Conservation (phyloP, 495 filamentous ascomycete genomes). For the Articulospora tetracladia region DNA sequence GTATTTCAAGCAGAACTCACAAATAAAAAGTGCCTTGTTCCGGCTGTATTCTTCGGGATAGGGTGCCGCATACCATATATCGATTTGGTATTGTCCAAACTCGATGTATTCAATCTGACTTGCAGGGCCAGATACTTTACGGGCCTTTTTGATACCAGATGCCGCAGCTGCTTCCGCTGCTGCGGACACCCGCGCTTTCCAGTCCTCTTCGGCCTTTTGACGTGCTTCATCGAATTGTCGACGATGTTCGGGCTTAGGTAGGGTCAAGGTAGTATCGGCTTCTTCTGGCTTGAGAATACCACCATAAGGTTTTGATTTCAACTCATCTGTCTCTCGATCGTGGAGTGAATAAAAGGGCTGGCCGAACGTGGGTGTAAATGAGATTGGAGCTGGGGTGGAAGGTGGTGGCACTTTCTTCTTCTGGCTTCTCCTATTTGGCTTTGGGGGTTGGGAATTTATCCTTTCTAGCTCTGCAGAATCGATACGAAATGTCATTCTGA, state of each 20-base stretch:
- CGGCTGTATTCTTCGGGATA: constrained; percentile 98
- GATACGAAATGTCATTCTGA: constrained; percentile 58
- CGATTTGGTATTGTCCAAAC: constrained; percentile 95
- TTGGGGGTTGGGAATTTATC: constrained; percentile 49
- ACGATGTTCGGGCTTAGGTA: constrained; percentile 75
- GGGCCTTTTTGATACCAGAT: constrained; percentile 43
- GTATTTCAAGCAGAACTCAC: constrained; percentile 98
- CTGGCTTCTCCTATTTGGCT: constrained; percentile 29
- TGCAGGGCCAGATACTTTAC: constrained; percentile 76
- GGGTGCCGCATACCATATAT: constrained; percentile 99
- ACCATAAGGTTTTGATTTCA: constrained; percentile 91
- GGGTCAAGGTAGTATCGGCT: constrained; percentile 83
- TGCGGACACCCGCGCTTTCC: constrained; percentile 60
- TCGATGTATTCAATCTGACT: constrained; percentile 99
- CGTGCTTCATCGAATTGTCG: constrained; percentile 83
- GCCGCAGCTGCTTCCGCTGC: constrained; percentile 44
- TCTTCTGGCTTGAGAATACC: constrained; percentile 87
- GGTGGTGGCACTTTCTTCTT: constrained; percentile 37
- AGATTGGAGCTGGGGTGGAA: constrained; percentile 37
- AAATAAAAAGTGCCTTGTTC: constrained; percentile 93
- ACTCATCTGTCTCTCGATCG: constrained; percentile 83
- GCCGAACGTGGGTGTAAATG: constrained; percentile 56
- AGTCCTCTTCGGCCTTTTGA: constrained; percentile 85
- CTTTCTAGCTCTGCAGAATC: constrained; percentile 53
- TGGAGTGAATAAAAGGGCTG: constrained; percentile 78